Conservation (phyloP, 2,329 filamentous ascomycete species). For the Penicillium sp. region DNA sequence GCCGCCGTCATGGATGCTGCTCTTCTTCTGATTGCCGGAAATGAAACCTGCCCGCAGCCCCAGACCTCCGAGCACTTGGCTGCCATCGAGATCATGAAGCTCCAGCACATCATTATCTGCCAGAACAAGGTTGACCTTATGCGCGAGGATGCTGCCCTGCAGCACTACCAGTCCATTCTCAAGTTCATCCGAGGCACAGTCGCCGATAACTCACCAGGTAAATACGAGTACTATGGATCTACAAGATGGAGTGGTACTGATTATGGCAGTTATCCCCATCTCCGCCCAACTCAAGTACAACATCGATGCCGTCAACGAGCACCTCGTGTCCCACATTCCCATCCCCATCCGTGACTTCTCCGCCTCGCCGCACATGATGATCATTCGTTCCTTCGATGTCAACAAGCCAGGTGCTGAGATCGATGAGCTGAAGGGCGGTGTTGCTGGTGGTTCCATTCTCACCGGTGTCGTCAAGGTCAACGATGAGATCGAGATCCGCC, state of each 20-base stretch:
- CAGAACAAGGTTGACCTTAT: constrained; percentile 99
- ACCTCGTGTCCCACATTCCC: constrained; percentile 91
- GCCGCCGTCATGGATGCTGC: constrained; percentile 99
- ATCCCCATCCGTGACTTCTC: constrained; percentile 87
- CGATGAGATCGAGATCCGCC: constrained; percentile 97
- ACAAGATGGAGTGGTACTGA: too few relatives aligned
- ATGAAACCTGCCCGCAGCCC: constrained; percentile 96
- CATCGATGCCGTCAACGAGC: constrained; percentile 96
- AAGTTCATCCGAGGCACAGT: constrained; percentile 99
- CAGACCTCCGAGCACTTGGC: constrained; percentile 98
- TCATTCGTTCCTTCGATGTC: constrained; percentile 98
- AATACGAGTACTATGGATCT: too few relatives aligned
- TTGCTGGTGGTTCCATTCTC: constrained; percentile 93
- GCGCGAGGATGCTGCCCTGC: constrained; percentile 86
- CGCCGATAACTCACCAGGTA: constrained; percentile 73
- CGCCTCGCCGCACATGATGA: constrained; percentile 93
- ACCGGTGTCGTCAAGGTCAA: constrained; percentile 95
- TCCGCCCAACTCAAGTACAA: constrained; percentile 98
- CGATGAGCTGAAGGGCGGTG: constrained; percentile 96
- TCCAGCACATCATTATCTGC: constrained; percentile 98
- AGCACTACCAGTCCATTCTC: constrained; percentile 94
- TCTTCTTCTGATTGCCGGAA: constrained; percentile 90
- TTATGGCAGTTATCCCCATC: constrained; percentile 72
- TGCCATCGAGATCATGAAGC: constrained; percentile 99
- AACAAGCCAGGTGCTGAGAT: constrained; percentile 99